phyloP scores from a whole-genome alignment of 257 asterid species.

The Striga asiatica region DNA sequence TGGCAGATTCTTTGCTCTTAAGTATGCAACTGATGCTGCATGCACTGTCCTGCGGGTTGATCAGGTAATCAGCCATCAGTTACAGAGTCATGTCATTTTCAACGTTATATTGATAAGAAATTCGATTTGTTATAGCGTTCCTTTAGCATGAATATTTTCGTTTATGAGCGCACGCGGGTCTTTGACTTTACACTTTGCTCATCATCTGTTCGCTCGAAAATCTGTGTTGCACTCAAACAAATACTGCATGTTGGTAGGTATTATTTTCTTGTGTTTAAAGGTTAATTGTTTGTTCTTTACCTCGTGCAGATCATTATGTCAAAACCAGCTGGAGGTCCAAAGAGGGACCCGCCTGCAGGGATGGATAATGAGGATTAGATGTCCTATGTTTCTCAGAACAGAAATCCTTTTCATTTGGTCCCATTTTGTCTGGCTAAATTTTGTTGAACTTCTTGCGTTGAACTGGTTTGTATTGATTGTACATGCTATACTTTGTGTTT shows the following conservation, averaged over 20 bases:
- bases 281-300: too few relatives aligned
- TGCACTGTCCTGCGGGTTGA: slow-evolving; percentile 92
- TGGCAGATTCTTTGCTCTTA: slow-evolving; percentile 75
- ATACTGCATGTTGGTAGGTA: too few relatives aligned
- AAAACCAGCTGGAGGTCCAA: slow-evolving; percentile 52
- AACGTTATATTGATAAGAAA: too few relatives aligned
- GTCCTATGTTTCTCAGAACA: too few relatives aligned
- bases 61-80: slow-evolving; percentile 48
- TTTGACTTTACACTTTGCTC: too few relatives aligned
- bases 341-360: slow-evolving; percentile 18
- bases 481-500: not conserved
- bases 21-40: slow-evolving; percentile 93
- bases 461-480: not conserved
- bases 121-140: too few relatives aligned
- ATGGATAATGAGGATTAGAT: slow-evolving; percentile 40
- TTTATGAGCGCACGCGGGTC: too few relatives aligned
- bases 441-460: not conserved
- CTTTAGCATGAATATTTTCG: too few relatives aligned
- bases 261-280: too few relatives aligned
- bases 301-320: slow-evolving; percentile 42
- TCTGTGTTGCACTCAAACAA: too few relatives aligned
- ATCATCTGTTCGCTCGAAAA: too few relatives aligned
- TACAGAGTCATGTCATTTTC: not conserved
- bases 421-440: not conserved
- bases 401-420: not conserved